Base-by-base conservation (phyloP, 1,284 basidiomycete species). In the Heterobasidion annosum region DNA sequence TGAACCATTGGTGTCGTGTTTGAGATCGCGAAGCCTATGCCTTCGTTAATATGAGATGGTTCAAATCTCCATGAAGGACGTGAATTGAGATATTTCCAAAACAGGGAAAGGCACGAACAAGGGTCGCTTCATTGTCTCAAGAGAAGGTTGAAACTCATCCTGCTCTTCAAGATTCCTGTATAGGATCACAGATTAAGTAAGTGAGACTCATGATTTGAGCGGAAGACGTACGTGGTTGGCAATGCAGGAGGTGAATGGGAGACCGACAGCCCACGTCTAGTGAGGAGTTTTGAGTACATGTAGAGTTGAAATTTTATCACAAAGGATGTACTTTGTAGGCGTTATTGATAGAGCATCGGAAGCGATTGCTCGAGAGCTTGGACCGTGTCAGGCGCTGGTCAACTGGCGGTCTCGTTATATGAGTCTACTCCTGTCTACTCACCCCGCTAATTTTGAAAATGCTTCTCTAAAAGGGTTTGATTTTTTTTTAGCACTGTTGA, bases 361-460 rank as follows among this genome's bases (percentile, higher is more conserved):
- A 47, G 45, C 10, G 18, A 16, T 5, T 13, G 8, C 5, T 47
- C 45, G 45, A 47, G 10, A 47, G 12, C n/a, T 50, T n/a, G 19
- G 33, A 12, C 48, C 12, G 4, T 32, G 32, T 34, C 13, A 33
- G 12, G 33, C n/a, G 25, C 25, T 46, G 19, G 15, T 34, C 18
- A 37, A 19, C 13, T 18, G 37, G 16, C 19, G 51, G 18, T 13
- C 15, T 18, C 7, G 37, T 3, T 34, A 1, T n/a, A 19, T 19
- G 5, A 13, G 15, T 13, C 10, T 16, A 46, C 18, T 18, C 18
- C 18, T 18, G 45, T 13, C 13, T 8, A 40, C 34, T 12, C 18
- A 57, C 61, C 58, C 59, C 8, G 61, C 46, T 3, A 67, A 55
- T 49, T 61, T 65, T 3, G 56, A 55, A 61, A 64, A 65, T 12